phyloP scores from a whole-genome alignment of 352 stramenopile species.

The Phytopythium cucurbitacearum region DNA sequence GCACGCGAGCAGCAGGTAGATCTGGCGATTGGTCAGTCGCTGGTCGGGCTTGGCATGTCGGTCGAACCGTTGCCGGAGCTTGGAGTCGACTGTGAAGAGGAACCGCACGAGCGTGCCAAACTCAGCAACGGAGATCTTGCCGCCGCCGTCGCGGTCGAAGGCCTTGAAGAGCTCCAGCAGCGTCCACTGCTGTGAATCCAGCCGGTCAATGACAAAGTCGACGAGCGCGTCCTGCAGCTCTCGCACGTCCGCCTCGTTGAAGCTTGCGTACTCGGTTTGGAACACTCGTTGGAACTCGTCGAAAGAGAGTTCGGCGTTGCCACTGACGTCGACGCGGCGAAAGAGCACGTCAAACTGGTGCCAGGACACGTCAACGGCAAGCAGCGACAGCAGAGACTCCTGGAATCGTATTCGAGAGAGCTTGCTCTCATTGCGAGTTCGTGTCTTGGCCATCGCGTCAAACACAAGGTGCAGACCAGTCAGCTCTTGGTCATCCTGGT shows the following conservation, averaged over 20 bases:
- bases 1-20: constrained; percentile 47
- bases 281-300: constrained; percentile 39
- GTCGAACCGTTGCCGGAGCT: constrained; percentile 6
- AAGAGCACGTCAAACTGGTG: constrained; percentile 53
- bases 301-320: constrained; percentile 31
- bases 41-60: constrained; percentile 9
- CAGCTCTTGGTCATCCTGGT: constrained; percentile 12
- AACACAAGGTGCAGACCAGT: constrained; percentile 30
- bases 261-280: constrained; percentile 14
- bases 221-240: constrained; percentile 38
- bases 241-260: constrained; percentile 25
- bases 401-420: constrained; percentile 44
- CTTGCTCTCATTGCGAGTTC: constrained; percentile 8
- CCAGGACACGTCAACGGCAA: constrained; percentile 41
- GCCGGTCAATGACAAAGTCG: constrained; percentile 33
- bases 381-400: constrained; percentile 21
- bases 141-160: constrained; percentile 43
- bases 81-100: constrained; percentile 14
- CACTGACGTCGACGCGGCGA: constrained; percentile 30
- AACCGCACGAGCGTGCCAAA: constrained; percentile 45
- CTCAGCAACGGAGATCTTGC: constrained; percentile 42
- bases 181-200: constrained; percentile 43
- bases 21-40: constrained; percentile 32
- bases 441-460: constrained; percentile 16
- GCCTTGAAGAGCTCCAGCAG: constrained; percentile 42